phyloP scores from a whole-genome alignment of 2,329 filamentous ascomycete genomes.

The Aschersonia sp. region DNA sequence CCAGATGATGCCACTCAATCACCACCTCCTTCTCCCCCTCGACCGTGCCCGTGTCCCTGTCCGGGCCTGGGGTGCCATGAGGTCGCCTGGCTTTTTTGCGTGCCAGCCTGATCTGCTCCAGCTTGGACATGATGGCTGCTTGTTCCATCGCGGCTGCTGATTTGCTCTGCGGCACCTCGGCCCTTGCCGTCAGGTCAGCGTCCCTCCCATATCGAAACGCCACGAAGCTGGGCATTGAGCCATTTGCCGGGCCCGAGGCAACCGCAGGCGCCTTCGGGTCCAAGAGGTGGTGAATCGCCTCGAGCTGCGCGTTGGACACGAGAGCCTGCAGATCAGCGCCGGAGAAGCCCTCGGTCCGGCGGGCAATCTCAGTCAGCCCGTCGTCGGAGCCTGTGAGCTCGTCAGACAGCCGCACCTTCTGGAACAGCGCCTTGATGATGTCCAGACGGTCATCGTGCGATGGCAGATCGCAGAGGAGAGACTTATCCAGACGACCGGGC shows the following conservation, averaged over 20 bases:
- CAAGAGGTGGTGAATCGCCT: conserved; percentile 90
- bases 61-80: background rate
- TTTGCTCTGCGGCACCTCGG: conserved; percentile 30
- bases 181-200: conserved; percentile 25
- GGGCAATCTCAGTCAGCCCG: conserved; percentile 59
- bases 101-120: conserved; percentile 62
- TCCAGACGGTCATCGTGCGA: conserved; percentile 67
- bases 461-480: conserved; percentile 81
- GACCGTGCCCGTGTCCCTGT: conserved; percentile 10
- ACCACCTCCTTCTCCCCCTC: conserved; percentile 48
- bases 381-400: conserved; percentile 44
- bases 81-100: conserved; percentile 32
- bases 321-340: conserved; percentile 91
- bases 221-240: conserved; percentile 43
- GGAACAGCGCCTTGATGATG: conserved; percentile 72
- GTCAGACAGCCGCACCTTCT: conserved; percentile 60
- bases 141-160: conserved; percentile 55
- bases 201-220: conserved; percentile 71
- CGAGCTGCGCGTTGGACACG: conserved; percentile 90
- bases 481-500: conserved; percentile 88
- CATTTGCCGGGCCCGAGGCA: conserved; percentile 6
- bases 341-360: conserved; percentile 74
- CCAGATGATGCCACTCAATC: conserved; percentile 73
- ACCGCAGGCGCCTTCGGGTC: conserved; percentile 29
- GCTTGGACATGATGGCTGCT: conserved; percentile 65